phyloP scores from a whole-genome alignment of 1,139 yeast genomes.

The Taiozyma onychis region DNA sequence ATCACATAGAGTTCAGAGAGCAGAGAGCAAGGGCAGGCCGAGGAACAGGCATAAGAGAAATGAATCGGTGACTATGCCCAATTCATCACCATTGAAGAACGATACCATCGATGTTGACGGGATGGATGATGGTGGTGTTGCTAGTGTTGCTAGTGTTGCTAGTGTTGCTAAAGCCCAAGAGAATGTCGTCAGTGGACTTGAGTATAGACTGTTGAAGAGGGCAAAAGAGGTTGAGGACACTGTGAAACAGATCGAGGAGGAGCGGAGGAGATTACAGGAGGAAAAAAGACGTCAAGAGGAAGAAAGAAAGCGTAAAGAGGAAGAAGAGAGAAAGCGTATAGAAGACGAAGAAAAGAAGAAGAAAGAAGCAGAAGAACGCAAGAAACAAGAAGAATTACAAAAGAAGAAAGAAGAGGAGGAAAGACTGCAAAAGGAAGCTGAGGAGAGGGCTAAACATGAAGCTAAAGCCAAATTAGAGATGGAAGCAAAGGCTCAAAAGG shows the following conservation, averaged over 20 bases:
- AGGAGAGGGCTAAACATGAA: slow-evolving; percentile 18
- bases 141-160: not conserved
- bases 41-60: not conserved
- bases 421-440: slow-evolving; percentile 16
- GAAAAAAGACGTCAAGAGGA: slow-evolving; percentile 21
- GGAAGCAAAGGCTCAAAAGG: slow-evolving; percentile 12
- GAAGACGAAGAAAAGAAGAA: slow-evolving; percentile 19
- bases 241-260: slow-evolving; percentile 20
- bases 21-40: not conserved
- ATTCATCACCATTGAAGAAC: not conserved
- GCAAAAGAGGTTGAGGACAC: slow-evolving; percentile 19
- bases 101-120: not conserved
- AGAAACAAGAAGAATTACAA: slow-evolving; percentile 17
- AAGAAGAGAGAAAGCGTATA: slow-evolving; percentile 18
- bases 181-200: slow-evolving; percentile 7
- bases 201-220: slow-evolving; percentile 15
- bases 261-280: slow-evolving; percentile 17
- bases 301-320: slow-evolving; percentile 18
- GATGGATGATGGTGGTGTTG: not conserved
- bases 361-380: slow-evolving; percentile 10
- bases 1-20: not conserved
- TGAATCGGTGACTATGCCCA: not conserved
- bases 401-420: slow-evolving; percentile 20
- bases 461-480: slow-evolving; percentile 15
- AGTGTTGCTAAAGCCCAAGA: slow-evolving; percentile 1